Conservation (phyloP, 441 rosid genomes). For the Gossypium laxum region DNA sequence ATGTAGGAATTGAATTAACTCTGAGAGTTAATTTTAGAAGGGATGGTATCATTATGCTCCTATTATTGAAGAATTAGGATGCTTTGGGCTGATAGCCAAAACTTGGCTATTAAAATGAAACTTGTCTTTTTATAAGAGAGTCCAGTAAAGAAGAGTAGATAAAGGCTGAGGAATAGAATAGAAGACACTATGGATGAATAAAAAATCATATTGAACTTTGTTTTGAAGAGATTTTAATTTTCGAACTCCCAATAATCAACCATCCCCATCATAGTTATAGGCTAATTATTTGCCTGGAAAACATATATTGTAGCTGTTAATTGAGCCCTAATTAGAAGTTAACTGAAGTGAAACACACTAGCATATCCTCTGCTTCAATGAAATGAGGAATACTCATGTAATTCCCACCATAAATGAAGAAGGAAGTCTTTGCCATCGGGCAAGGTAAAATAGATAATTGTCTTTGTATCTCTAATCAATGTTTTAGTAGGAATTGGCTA, state of each 20-base stretch:
- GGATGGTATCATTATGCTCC: not conserved
- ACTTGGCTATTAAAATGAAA: not conserved
- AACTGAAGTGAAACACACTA: constrained; percentile 1
- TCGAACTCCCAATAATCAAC: not conserved
- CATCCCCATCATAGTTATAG: not conserved
- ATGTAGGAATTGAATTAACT: not conserved
- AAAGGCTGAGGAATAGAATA: not conserved
- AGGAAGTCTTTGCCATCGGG: not conserved
- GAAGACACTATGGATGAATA: not conserved
- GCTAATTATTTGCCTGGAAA: not conserved
- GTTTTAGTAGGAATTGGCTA: not conserved
- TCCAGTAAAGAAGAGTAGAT: not conserved
- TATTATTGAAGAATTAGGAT: not conserved
- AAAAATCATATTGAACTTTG: not conserved
- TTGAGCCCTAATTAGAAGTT: not conserved
- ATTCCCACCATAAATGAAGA: not conserved
- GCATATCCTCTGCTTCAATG: not conserved
- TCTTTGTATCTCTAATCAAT: not conserved
- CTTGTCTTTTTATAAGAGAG: not conserved
- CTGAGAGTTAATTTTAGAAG: not conserved
- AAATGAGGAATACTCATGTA: not conserved
- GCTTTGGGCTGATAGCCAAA: not conserved
- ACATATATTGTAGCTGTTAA: not conserved
- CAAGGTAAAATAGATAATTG: not conserved
- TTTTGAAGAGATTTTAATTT: not conserved